phyloP scores from a whole-genome alignment of 2,329 filamentous ascomycete genomes.

The Trichophyton schoenleinii region DNA sequence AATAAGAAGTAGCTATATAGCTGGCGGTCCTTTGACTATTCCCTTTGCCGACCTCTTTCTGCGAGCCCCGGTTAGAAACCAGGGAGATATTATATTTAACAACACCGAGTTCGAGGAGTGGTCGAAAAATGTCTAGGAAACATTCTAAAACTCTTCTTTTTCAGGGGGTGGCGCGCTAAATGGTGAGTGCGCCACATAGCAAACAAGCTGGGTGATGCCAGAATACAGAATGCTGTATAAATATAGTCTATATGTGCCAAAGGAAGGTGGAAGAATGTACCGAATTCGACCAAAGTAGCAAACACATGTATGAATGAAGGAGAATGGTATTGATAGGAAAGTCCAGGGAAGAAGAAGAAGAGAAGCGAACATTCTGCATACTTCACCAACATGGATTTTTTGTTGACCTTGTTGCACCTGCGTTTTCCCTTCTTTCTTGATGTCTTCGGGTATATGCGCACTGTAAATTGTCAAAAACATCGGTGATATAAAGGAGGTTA shows the following conservation, averaged over 20 bases:
- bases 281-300: background rate
- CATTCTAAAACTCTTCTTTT: background rate
- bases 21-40: conserved; percentile 1
- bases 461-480: background rate
- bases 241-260: background rate
- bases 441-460: background rate
- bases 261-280: background rate
- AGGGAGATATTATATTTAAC: background rate
- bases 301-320: background rate
- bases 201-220: background rate
- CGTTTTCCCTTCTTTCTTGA: background rate
- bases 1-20: background rate
- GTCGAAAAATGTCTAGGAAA: background rate
- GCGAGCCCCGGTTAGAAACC: background rate
- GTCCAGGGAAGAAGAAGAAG: background rate
- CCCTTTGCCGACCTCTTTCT: conserved; percentile 8
- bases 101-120: background rate
- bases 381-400: background rate
- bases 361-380: background rate
- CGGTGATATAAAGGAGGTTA: background rate
- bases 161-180: background rate
- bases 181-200: background rate
- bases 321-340: background rate
- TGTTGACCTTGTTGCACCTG: background rate
- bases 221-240: background rate